These are phyloP conservation scores for Physaria fendleri DNA, from an alignment of 345 rosid species.

Conservation along the genomic window DNA sequence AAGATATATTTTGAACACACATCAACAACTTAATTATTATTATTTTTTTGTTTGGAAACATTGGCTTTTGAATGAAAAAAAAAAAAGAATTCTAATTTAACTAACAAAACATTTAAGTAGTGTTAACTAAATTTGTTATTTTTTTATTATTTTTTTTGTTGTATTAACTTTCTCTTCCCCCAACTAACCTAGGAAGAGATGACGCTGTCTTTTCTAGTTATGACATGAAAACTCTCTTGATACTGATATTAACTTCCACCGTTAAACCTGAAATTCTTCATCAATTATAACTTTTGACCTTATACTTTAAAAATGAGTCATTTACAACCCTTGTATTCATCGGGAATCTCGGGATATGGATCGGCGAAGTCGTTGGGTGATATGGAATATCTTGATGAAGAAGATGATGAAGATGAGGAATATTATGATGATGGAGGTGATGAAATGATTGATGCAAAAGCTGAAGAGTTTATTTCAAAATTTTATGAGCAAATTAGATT, in stretches of 20 bases:
- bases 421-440: constrained; percentile 34
- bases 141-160: no score
- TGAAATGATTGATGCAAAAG: constrained; percentile 69
- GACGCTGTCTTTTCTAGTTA: constrained; percentile 14
- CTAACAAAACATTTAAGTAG: no score
- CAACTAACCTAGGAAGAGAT: constrained; percentile 10
- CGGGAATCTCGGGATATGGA: constrained; percentile 34
- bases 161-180: constrained; percentile 1
- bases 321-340: neutral
- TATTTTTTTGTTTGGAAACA: no score
- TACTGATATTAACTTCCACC: constrained; percentile 19
- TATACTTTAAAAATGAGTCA: neutral
- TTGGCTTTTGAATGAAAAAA: neutral
- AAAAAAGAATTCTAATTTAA: no score
- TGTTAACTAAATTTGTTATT: no score
- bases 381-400: constrained; percentile 14
- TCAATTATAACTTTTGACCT: neutral
- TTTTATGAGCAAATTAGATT: constrained; percentile 58
- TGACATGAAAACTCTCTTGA: constrained; percentile 19
- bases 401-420: constrained; percentile 20
- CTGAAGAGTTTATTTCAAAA: constrained; percentile 55
- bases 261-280: constrained; percentile 5
- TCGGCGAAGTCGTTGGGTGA: constrained; percentile 41
- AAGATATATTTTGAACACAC: no score
- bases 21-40: no score